Base-by-base conservation (phyloP, 768 basidiomycete genomes). In the Suillus sp. region DNA sequence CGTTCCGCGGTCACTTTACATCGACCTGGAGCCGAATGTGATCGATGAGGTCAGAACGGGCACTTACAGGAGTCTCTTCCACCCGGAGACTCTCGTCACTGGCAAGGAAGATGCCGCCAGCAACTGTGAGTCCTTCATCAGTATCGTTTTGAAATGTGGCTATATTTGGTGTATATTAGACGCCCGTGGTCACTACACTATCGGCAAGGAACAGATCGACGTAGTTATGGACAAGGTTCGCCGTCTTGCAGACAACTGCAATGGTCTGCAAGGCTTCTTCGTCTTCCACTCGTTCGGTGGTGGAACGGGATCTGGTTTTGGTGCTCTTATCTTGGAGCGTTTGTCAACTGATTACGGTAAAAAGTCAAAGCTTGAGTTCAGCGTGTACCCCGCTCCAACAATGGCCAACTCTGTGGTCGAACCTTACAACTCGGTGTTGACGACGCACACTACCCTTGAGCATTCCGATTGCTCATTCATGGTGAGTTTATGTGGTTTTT, bases 211-310 rank as follows among this genome's bases (percentile, higher is more conserved):
- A 78, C 87, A 95, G 70, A 95, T 99, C 72, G 96, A 98, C 79
- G 87, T 85, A 20, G 95, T 96, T 58, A 91, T 97, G 87, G 96
- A 99, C 80, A 95, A 92, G 74, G 83, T 97, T 70, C 92, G 96
- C 74, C 88, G 91, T 69, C 86, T 99, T 60, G 91, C 96, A 62
- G 96, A 99, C 78, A 96, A 96, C 83, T 98, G 96, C 81, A 84
- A 86, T 61, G 96, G 96, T 71, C 89, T 99, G 32, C 96, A 99
- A 78, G 96, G 96, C 65, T 99, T 99, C 85, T 99, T 99, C 76
- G 95, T 97, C 70, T 99, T 99, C 89, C 96, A 98, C 83, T 99
- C 96, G 56, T 99, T 99, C 77, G 96, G 96, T 77, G 96, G 96
- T 73, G 96, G 96, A 78, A 99, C 96, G 66, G 96, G 96, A 66